These are phyloP conservation scores for Cyclaneusma minus DNA, from an alignment of 2,329 filamentous ascomycete species.

Conservation along the genomic window DNA sequence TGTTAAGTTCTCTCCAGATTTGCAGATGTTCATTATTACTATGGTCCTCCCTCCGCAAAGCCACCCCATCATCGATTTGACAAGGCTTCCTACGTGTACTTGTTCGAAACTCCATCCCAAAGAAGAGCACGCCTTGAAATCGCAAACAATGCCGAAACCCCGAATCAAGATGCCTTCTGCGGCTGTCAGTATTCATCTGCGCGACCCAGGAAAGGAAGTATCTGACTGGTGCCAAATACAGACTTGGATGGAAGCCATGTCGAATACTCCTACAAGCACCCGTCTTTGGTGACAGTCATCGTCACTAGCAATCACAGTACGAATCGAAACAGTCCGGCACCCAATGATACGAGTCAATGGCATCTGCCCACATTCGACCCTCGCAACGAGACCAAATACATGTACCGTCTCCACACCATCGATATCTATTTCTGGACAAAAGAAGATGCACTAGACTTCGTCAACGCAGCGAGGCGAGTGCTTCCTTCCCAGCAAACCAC, in stretches of 20 bases:
- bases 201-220: slow-evolving; percentile 6
- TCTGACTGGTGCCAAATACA: slow-evolving; percentile 17
- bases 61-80: slow-evolving; percentile 71
- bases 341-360: slow-evolving; percentile 44
- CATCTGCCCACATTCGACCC: slow-evolving; percentile 60
- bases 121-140: slow-evolving; percentile 58
- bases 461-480: slow-evolving; percentile 51
- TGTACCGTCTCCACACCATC: slow-evolving; percentile 61
- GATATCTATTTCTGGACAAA: slow-evolving; percentile 72
- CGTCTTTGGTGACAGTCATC: slow-evolving; percentile 51
- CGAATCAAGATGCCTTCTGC: slow-evolving; percentile 66
- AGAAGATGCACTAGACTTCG: slow-evolving; percentile 53
- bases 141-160: slow-evolving; percentile 58
- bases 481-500: slow-evolving; percentile 44
- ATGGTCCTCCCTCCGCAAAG: slow-evolving; percentile 46
- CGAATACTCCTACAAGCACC: slow-evolving; percentile 59
- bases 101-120: slow-evolving; percentile 58
- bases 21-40: slow-evolving; percentile 67
- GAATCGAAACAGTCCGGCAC: slow-evolving; percentile 6
- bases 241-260: slow-evolving; percentile 51
- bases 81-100: slow-evolving; percentile 64
- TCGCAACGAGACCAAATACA: slow-evolving; percentile 60
- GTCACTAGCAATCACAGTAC: slow-evolving; percentile 31
- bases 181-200: slow-evolving; percentile 40
- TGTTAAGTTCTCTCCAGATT: slow-evolving; percentile 34